These are phyloP conservation scores for Cryphonectria japonica DNA, from an alignment of 2,329 filamentous ascomycete species.

Conservation along the genomic window DNA sequence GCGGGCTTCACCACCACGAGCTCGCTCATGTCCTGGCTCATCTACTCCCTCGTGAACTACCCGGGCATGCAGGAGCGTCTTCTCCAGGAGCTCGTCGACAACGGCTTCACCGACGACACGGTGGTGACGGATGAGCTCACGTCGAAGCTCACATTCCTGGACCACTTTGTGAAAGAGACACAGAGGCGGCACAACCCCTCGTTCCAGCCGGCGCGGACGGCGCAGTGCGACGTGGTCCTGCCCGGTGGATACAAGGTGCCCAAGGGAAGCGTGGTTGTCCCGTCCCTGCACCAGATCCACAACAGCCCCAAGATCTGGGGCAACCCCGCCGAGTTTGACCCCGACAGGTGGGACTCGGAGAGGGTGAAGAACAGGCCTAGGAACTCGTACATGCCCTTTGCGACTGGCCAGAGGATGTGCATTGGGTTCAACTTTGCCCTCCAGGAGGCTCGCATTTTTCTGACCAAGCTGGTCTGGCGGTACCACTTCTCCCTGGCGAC, in stretches of 20 bases:
- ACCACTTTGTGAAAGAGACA: constrained; percentile 64
- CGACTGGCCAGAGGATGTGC: constrained; percentile 59
- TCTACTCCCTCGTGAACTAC: constrained; percentile 58
- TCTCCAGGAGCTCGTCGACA: constrained; percentile 60
- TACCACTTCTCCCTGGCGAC: constrained; percentile 60
- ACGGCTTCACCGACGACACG: constrained; percentile 48
- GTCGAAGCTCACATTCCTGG: constrained; percentile 54
- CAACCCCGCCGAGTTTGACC: constrained; percentile 60
- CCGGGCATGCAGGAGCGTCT: constrained; percentile 59
- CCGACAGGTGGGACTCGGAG: constrained; percentile 62
- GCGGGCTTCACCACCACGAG: constrained; percentile 66
- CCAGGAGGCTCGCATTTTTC: constrained; percentile 62
- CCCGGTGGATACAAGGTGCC: constrained; percentile 63
- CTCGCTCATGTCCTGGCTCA: constrained; percentile 60
- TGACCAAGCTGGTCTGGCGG: constrained; percentile 61
- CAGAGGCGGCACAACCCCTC: constrained; percentile 64
- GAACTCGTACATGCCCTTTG: constrained; percentile 62
- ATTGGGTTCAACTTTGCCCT: constrained; percentile 69
- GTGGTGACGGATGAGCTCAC: constrained; percentile 52
- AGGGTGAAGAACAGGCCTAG: constrained; percentile 55
- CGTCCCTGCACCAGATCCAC: constrained; percentile 55
- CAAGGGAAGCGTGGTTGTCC: constrained; percentile 55
- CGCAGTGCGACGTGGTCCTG: constrained; percentile 58
- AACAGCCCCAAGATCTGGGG: constrained; percentile 61
- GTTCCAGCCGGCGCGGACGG: constrained; percentile 63